Evolutionary conservation across 1,139 yeast species (phyloP), one percentile per base, ranked within the genome.

Genomic region (Kodamaea derodonti): DNA sequence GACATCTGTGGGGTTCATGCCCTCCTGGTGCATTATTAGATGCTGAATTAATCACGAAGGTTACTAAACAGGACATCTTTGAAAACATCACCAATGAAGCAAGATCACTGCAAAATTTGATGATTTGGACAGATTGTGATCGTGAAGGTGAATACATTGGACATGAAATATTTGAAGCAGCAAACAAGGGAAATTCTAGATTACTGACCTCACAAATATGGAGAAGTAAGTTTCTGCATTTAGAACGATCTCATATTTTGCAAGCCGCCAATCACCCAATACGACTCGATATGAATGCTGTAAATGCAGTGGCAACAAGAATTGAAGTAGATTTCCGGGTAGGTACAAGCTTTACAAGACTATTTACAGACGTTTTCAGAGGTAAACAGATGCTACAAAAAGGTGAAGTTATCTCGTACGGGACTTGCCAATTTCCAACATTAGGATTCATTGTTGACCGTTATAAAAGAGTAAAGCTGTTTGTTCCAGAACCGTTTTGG

Each of bases 101-200:
- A 3, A 55, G 80, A 26, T 52, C 48, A 20, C 75, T 85, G 4
- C 72, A 78, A 33, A 65, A 67, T 32, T 62, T 94, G 42, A 85
- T 86, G 84, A 87, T 94, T 8, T 94, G 98, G 98, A 94, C 98
- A 2, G 99, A 94, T 69, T 92, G 97, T 60, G 99, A 94, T 66
- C 69, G 98, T 28, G 99, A 94, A 54, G 99, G 99, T 1, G 99
- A 94, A 57, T 84, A 82, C 54, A 94, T 94, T 40, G 99, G 98
- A 0, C 79, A 75, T 66, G 97, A 92, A 52, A 77, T 94, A 16
- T 69, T 75, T 32, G 70, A 76, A 37, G 83, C 82, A 4, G 97
- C 96, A 0, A 55, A 59, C 31, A 64, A 65, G 43, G 72, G 72
- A 1, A 88, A 86, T 53, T 50, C 62, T 1, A 45, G 59, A 1